phyloP scores from a whole-genome alignment of 805 yeast species.

The Ogataea methylovora region DNA sequence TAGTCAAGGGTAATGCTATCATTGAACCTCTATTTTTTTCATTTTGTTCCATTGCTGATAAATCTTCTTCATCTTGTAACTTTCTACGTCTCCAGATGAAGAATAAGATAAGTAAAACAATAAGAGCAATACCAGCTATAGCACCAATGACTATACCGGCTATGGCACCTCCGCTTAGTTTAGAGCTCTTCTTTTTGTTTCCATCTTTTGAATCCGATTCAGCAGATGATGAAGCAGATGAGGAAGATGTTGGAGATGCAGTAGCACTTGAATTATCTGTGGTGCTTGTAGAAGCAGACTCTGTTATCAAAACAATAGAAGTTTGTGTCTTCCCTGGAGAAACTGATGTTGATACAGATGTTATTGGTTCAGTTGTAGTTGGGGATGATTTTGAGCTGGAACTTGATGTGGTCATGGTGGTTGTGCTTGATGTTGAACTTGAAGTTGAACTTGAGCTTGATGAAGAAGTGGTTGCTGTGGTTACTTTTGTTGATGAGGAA shows the following conservation, averaged over 20 bases:
- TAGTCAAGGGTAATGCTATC: constrained; percentile 7
- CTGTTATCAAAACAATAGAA: constrained; percentile 16
- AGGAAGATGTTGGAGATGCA: constrained; percentile 6
- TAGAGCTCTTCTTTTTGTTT: constrained; percentile 1
- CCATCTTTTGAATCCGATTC: not conserved
- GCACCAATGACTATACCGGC: constrained; percentile 29
- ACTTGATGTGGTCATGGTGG: constrained; percentile 4
- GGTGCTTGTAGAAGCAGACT: constrained; percentile 6
- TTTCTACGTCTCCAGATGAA: constrained; percentile 16
- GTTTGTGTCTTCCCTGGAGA: constrained; percentile 16
- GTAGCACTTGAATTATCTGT: constrained; percentile 5
- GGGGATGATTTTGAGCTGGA: constrained; percentile 4
- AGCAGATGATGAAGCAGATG: constrained; percentile 4
- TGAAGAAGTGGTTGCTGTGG: constrained; percentile 6
- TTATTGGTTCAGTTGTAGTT: too few relatives aligned
- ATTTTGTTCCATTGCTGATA: constrained; percentile 7
- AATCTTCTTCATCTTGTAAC: constrained; percentile 9
- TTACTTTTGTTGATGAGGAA: constrained; percentile 8
- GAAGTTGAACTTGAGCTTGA: not conserved
- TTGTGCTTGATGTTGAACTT: constrained; percentile 1
- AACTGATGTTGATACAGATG: constrained; percentile 11
- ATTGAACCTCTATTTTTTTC: constrained; percentile 4
- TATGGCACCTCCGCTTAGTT: constrained; percentile 23
- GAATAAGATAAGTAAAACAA: constrained; percentile 11
- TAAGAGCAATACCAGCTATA: constrained; percentile 15